Percentiles rank a stretch among this genome's conserved stretches.
Evolutionary conservation across 345 rosid species (phyloP).

Genomic region (Orychophragmus violaceus): DNA sequence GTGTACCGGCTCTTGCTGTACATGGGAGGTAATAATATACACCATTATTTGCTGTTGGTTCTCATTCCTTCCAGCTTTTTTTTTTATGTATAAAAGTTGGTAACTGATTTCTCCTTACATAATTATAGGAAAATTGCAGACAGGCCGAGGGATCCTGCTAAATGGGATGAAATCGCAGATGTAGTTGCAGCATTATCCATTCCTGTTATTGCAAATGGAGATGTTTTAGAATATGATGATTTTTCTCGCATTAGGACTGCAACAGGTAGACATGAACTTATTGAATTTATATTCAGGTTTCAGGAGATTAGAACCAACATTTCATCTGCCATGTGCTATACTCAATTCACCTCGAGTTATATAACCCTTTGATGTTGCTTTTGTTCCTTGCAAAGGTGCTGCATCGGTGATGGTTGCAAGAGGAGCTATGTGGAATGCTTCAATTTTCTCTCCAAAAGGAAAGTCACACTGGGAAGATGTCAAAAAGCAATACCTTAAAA

Average conservation of each 20-base stretch:
- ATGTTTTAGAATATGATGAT: constrained; percentile 76
- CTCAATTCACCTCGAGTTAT: background rate
- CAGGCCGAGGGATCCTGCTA: constrained; percentile 94
- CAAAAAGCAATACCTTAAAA: constrained; percentile 60
- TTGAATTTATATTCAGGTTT: no score
- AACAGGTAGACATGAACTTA: constrained; percentile 47
- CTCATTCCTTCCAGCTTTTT: background rate
- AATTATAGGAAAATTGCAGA: constrained; percentile 69
- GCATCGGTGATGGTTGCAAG: constrained; percentile 90
- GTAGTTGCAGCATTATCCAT: constrained; percentile 74
- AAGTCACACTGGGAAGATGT: constrained; percentile 69
- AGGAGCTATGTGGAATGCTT: constrained; percentile 96
- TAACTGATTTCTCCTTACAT: background rate
- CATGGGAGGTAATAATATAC: constrained; percentile 71
- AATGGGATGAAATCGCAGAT: constrained; percentile 84
- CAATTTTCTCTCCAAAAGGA: constrained; percentile 74
- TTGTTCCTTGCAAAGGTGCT: constrained; percentile 48
- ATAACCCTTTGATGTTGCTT: background rate
- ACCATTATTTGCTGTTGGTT: background rate
- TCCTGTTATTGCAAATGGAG: constrained; percentile 95
- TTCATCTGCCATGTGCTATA: background rate
- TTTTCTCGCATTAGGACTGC: constrained; percentile 57
- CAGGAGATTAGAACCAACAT: no score
- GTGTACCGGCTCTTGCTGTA: constrained; percentile 90
- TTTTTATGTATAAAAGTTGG: background rate